Evolutionary conservation across 805 yeast genomes (phyloP).

Genomic region (Scheffersomyces lignosus): DNA sequence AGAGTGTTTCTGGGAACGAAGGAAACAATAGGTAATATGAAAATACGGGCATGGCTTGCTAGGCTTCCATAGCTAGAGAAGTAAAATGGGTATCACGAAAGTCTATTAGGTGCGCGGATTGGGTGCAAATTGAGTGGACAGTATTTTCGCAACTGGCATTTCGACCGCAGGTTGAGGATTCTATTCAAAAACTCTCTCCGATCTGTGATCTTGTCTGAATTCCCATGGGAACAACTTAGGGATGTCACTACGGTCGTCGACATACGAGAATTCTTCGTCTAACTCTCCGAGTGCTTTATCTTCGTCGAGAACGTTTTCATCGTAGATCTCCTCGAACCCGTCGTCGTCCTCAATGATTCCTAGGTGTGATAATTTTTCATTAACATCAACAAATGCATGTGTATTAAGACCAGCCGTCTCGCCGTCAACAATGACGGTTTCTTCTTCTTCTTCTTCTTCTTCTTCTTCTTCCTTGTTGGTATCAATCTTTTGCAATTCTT

Average conservation of each 20-base stretch:
- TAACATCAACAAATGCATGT: slow-evolving; percentile 5
- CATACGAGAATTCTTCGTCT: slow-evolving; percentile 6
- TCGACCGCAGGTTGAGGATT: too few relatives aligned
- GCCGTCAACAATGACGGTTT: slow-evolving; percentile 2
- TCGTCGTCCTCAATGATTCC: slow-evolving; percentile 12
- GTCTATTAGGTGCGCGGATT: not conserved
- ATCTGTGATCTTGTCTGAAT: slow-evolving; percentile 15
- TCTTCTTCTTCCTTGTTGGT: not conserved
- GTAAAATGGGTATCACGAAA: too few relatives aligned
- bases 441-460: not conserved
- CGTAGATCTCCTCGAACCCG: slow-evolving; percentile 12
- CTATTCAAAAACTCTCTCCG: slow-evolving; percentile 32
- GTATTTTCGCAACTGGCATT: too few relatives aligned
- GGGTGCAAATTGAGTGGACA: slow-evolving; percentile 5
- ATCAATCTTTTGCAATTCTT: slow-evolving; percentile 1
- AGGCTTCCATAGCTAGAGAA: too few relatives aligned
- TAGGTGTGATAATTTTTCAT: slow-evolving; percentile 10
- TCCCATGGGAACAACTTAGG: slow-evolving; percentile 42
- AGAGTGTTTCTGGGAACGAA: too few relatives aligned
- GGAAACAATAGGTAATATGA: too few relatives aligned
- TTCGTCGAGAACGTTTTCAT: slow-evolving; percentile 7
- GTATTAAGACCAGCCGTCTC: slow-evolving; percentile 1
- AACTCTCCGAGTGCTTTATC: slow-evolving; percentile 6
- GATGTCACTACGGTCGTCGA: slow-evolving; percentile 4
- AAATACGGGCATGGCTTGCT: too few relatives aligned